These are phyloP conservation scores for Alternaria viburni DNA, from an alignment of 2,329 filamentous ascomycete genomes.

Conservation along the genomic window DNA sequence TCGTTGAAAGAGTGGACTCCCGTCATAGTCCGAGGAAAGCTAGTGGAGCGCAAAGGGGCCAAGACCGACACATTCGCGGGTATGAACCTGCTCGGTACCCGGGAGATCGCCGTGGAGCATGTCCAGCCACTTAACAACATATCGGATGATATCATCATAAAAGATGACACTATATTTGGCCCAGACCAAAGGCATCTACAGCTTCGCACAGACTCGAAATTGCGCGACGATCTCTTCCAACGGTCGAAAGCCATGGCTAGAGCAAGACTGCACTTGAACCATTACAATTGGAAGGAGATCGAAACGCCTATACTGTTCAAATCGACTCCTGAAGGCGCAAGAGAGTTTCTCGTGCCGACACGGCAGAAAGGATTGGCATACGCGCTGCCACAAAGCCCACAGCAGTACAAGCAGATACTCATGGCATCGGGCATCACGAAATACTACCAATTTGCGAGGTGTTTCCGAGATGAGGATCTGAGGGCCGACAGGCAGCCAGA, in stretches of 20 bases:
- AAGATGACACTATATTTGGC: constrained; percentile 74
- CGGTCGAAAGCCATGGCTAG: constrained; percentile 66
- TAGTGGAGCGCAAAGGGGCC: constrained; percentile 52
- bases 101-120: constrained; percentile 68
- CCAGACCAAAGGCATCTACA: constrained; percentile 82
- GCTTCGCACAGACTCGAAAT: constrained; percentile 72
- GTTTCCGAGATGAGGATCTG: constrained; percentile 93
- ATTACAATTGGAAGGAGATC: constrained; percentile 72
- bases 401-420: constrained; percentile 97
- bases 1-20: constrained; percentile 59
- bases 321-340: constrained; percentile 92
- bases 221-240: constrained; percentile 73
- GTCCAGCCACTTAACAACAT: constrained; percentile 76
- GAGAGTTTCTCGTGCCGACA: constrained; percentile 93
- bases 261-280: constrained; percentile 61
- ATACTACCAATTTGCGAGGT: constrained; percentile 93
- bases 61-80: constrained; percentile 40
- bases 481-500: constrained; percentile 93
- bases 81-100: constrained; percentile 42
- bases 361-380: constrained; percentile 78
- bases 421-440: constrained; percentile 85
- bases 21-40: constrained; percentile 59
- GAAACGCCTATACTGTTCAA: constrained; percentile 97
- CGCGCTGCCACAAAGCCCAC: constrained; percentile 92
- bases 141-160: constrained; percentile 77